Evolutionary conservation across 1,139 yeast species (phyloP), one percentile per base, ranked within the genome.

Genomic region (Dujonia santamariae): DNA sequence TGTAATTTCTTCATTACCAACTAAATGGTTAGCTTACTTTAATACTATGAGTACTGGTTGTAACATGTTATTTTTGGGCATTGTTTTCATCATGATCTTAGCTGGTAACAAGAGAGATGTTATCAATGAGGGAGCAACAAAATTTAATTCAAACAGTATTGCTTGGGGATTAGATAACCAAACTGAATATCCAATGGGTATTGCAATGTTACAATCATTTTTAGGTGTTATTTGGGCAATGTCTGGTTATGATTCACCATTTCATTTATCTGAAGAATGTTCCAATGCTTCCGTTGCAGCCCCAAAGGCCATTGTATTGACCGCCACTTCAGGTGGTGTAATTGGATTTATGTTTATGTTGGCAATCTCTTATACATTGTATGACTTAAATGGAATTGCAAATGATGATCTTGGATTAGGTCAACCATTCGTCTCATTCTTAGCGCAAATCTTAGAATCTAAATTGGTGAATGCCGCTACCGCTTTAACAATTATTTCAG

Each of bases 241-340:
- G 83, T 73, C 83, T 31, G 88, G 88, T 15, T 81, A 78, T 48
- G 90, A 82, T 52, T 75, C 85, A 15, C 85, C 88, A 0, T 81
- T 80, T 64, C 88, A 82, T 49, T 60, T 82, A 36, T 71, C 85
- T 13, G 92, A 82, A 54, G 87, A 81, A 50, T 78, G 85, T 48
- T 62, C 80, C 28, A 79, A 80, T 51, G 85, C 87, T 7, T 63
- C 69, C n/a, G 59, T 63, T 22, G 80, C 84, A 4, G 78, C 82
- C 7, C 87, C 88, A 13, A 64, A 72, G 39, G 86, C 86, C 22
- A 80, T 81, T 45, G 78, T 78, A 12, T 55, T 80, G 59, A 79
- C 86, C 9, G 68, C 85, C n/a, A 53, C 72, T 7, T 59, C 68
- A 31, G 86, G 86, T 38, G 85, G 86, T 31, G 32, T 66, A 14